Percentiles rank a stretch among this genome's conserved stretches.
Evolutionary conservation across 345 rosid species (phyloP).

Genomic region (Toxicodendron radicans): DNA sequence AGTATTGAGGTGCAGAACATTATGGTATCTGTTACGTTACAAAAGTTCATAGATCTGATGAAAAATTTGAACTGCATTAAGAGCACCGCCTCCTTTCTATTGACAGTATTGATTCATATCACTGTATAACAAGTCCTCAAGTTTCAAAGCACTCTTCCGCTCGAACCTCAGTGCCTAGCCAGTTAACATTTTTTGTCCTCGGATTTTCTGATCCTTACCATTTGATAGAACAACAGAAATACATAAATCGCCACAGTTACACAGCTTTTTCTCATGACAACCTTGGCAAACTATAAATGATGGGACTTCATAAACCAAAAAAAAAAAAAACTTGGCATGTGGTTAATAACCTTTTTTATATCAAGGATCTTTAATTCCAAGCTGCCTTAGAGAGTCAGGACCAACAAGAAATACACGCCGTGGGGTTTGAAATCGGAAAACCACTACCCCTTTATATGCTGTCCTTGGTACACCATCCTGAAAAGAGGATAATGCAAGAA

Average conservation of each 20-base stretch:
- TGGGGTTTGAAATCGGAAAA: constrained; percentile 63
- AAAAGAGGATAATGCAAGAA: neutral
- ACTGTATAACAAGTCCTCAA: neutral
- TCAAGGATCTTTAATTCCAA: constrained; percentile 59
- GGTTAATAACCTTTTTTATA: constrained; percentile 11
- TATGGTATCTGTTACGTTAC: neutral
- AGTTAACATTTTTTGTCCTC: neutral
- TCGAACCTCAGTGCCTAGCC: neutral
- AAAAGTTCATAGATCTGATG: neutral
- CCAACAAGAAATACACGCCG: constrained; percentile 75
- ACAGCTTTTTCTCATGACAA: neutral
- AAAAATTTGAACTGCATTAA: neutral
- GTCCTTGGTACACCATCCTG: constrained; percentile 98
- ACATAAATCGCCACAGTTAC: neutral
- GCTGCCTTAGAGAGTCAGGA: constrained; percentile 59
- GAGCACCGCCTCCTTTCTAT: neutral
- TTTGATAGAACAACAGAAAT: neutral
- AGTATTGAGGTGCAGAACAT: neutral
- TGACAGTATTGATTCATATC: neutral
- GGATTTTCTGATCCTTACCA: neutral
- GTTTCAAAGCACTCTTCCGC: neutral
- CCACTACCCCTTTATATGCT: constrained; percentile 90
- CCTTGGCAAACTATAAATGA: neutral
- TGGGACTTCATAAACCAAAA: neutral
- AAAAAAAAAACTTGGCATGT: neutral